Evolutionary conservation across 1,284 basidiomycete genomes (phyloP).

Genomic region (Trichosporon asahii): DNA sequence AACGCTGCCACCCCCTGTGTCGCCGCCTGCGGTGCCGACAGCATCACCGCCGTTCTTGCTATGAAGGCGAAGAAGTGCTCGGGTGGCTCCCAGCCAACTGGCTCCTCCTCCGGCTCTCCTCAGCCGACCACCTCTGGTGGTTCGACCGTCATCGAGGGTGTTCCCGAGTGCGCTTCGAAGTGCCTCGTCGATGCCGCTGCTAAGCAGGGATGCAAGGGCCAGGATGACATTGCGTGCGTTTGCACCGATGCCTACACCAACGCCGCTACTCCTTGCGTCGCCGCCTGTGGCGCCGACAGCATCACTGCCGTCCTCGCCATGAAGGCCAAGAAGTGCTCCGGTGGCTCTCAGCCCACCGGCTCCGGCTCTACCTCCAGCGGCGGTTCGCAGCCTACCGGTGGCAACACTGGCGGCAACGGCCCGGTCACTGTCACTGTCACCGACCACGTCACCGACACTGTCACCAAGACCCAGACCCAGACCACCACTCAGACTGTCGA

Average conservation of each 20-base stretch:
- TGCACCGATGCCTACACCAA: background rate
- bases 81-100: background rate
- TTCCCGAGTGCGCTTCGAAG: background rate
- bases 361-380: background rate
- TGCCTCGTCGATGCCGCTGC: background rate
- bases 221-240: conserved; percentile 9
- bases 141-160: background rate
- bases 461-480: background rate
- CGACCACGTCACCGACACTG: background rate
- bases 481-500: background rate
- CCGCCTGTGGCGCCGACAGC: background rate
- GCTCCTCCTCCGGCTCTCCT: background rate
- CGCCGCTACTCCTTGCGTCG: conserved; percentile 1
- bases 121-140: background rate
- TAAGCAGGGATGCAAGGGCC: background rate
- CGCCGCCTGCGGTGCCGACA: background rate
- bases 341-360: too few species aligned
- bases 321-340: conserved; percentile 3
- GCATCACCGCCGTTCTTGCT: conserved; percentile 6
- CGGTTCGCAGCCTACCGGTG: background rate
- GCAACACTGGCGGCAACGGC: background rate
- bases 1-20: conserved; percentile 1
- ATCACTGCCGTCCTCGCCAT: conserved; percentile 8
- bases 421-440: background rate
- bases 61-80: conserved; percentile 5